These are phyloP conservation scores for Arabis alpina DNA, from an alignment of 345 rosid genomes.

Conservation along the genomic window DNA sequence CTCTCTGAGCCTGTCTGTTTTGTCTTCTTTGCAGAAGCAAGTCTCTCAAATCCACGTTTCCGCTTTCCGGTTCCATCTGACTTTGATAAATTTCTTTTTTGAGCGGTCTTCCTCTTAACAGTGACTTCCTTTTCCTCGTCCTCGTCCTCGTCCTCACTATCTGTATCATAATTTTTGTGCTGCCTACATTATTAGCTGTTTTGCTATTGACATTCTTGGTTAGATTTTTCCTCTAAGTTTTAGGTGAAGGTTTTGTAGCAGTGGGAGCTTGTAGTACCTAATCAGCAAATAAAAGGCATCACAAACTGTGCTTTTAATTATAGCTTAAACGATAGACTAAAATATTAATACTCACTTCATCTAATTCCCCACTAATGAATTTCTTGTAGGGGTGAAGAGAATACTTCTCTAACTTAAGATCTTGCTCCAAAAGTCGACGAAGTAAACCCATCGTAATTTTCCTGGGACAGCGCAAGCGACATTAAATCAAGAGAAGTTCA, in stretches of 20 bases:
- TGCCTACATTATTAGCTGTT: slow-evolving; percentile 45
- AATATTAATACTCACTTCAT: slow-evolving; percentile 50
- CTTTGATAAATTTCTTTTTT: slow-evolving; percentile 59
- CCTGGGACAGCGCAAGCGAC: slow-evolving; percentile 43
- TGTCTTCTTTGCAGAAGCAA: slow-evolving; percentile 53
- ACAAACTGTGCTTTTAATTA: slow-evolving; percentile 5
- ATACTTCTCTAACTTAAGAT: slow-evolving; percentile 68
- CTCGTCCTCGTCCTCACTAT: slow-evolving; percentile 48
- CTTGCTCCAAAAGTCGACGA: slow-evolving; percentile 84
- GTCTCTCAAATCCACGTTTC: slow-evolving; percentile 58
- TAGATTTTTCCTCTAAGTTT: slow-evolving; percentile 48
- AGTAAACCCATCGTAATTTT: slow-evolving; percentile 76
- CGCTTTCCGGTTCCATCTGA: slow-evolving; percentile 61
- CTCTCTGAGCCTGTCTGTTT: slow-evolving; percentile 54
- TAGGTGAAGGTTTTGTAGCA: slow-evolving; percentile 49
- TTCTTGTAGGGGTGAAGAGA: slow-evolving; percentile 74
- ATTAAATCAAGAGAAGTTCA: slow-evolving; percentile 5
- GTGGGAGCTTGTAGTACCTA: slow-evolving; percentile 38
- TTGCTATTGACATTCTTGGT: slow-evolving; percentile 47
- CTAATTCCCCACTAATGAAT: slow-evolving; percentile 64
- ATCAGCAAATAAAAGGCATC: neutral
- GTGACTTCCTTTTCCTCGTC: slow-evolving; percentile 45
- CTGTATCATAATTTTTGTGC: slow-evolving; percentile 52
- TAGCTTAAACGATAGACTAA: neutral
- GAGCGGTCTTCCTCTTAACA: slow-evolving; percentile 47